Evolutionary conservation across 2,329 filamentous ascomycete species (phyloP).

Genomic region (Chrysoporthe austroafricana): DNA sequence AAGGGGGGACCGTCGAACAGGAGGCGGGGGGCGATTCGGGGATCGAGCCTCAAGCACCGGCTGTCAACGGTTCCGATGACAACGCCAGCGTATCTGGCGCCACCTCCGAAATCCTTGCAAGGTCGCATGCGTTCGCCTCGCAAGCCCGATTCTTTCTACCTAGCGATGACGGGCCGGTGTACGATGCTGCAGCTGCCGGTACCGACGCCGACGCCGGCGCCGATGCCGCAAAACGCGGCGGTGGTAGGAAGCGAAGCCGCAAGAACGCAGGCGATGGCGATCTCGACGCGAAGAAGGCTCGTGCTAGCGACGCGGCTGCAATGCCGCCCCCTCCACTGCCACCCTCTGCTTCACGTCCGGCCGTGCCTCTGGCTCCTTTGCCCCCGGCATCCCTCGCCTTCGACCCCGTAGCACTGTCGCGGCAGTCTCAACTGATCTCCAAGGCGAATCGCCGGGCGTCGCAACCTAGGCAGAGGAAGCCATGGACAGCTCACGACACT

Average conservation of each 20-base stretch:
- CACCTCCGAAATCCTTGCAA: conserved; percentile 16
- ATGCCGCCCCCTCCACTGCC: conserved; percentile 19
- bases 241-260: conserved; percentile 22
- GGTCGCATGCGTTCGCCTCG: conserved; percentile 16
- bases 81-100: conserved; percentile 16
- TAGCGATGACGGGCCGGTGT: conserved; percentile 19
- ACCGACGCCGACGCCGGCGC: conserved; percentile 4
- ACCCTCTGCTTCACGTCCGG: not conserved
- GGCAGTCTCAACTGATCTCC: conserved; percentile 34
- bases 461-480: conserved; percentile 39
- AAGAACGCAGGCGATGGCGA: conserved; percentile 22
- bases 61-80: not conserved
- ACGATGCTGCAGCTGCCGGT: conserved; percentile 14
- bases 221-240: conserved; percentile 13
- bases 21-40: not conserved
- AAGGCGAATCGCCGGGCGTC: conserved; percentile 38
- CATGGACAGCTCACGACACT: conserved; percentile 50
- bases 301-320: conserved; percentile 14
- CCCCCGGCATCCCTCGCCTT: conserved; percentile 7
- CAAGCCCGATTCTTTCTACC: conserved; percentile 16
- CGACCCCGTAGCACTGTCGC: conserved; percentile 35
- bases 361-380: conserved; percentile 6
- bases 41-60: not conserved
- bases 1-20: not conserved
- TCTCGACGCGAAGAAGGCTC: conserved; percentile 20